Conservation (phyloP, 2,329 filamentous ascomycete species). For the Fusarium aywerte region DNA sequence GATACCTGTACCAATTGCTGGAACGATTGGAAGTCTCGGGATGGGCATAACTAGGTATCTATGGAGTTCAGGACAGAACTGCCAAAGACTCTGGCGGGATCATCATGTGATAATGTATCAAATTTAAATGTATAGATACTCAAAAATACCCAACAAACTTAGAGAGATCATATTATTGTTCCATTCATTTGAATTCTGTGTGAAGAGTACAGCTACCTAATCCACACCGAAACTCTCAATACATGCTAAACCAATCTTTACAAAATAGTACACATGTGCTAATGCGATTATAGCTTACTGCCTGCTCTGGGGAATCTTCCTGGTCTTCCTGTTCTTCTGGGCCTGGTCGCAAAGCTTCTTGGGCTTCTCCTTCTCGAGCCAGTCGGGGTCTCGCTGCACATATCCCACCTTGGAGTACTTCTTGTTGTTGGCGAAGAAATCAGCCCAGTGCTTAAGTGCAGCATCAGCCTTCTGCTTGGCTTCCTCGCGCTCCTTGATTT, state of each 20-base stretch:
- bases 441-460: constrained; percentile 81
- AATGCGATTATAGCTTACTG: not conserved
- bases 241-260: not conserved
- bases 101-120: constrained; percentile 22
- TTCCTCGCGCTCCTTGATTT: constrained; percentile 70
- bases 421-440: constrained; percentile 81
- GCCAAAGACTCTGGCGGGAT: not conserved
- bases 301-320: constrained; percentile 53
- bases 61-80: constrained; percentile 21
- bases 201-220: too few species aligned
- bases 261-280: not conserved
- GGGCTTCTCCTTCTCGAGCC: constrained; percentile 70
- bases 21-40: constrained; percentile 34
- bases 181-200: not conserved
- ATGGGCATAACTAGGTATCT: constrained; percentile 22
- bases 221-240: not conserved
- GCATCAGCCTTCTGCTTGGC: constrained; percentile 74
- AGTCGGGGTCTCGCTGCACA: constrained; percentile 70
- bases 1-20: constrained; percentile 38
- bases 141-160: constrained; percentile 24
- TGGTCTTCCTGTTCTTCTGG: constrained; percentile 64
- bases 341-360: constrained; percentile 77
- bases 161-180: constrained; percentile 14
- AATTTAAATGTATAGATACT: constrained; percentile 17
- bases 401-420: constrained; percentile 86